These are phyloP conservation scores for Monosporascus sp. DNA, from an alignment of 2,329 filamentous ascomycete genomes.

Conservation along the genomic window DNA sequence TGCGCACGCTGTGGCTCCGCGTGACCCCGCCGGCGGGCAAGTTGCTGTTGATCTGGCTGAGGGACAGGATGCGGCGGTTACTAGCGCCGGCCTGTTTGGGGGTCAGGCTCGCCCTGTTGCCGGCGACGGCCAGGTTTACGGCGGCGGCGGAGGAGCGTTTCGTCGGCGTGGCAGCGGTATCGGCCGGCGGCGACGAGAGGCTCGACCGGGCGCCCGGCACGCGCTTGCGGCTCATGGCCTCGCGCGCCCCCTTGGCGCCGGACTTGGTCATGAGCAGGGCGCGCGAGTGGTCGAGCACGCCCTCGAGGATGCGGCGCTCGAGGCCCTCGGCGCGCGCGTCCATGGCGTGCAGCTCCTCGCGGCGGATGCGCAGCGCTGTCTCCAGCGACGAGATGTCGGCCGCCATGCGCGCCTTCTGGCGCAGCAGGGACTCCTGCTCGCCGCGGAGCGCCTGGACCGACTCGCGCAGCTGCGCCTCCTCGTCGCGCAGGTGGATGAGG, in stretches of 20 bases:
- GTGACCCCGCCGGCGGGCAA: constrained; percentile 59
- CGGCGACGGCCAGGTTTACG: constrained; percentile 25
- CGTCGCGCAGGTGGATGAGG: constrained; percentile 44
- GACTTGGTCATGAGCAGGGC: constrained; percentile 75
- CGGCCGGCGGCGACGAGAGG: constrained; percentile 31
- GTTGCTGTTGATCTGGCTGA: constrained; percentile 85
- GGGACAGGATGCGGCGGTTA: constrained; percentile 73
- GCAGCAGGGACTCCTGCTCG: constrained; percentile 69
- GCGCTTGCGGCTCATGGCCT: constrained; percentile 56
- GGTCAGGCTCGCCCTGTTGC: constrained; percentile 46
- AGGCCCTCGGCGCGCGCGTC: constrained; percentile 81
- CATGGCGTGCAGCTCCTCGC: constrained; percentile 88
- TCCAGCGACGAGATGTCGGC: constrained; percentile 88
- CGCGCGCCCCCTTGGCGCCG: constrained; percentile 35
- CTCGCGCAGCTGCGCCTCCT: constrained; percentile 48
- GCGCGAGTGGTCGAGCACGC: constrained; percentile 92
- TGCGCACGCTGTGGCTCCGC: constrained; percentile 73
- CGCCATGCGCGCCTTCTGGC: constrained; percentile 72
- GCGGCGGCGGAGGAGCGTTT: constrained; percentile 10
- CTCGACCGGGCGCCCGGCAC: constrained; percentile 32
- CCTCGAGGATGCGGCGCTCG: constrained; percentile 88
- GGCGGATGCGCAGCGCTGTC: constrained; percentile 80
- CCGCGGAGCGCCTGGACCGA: constrained; percentile 53
- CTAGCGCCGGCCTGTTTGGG: constrained; percentile 48
- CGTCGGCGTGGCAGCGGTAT: not conserved